A percentile compares a stretch with the other conserved stretches of the same genome.
Conservation (phyloP, 768 basidiomycete genomes). For the Auricularia auricula-judae region DNA sequence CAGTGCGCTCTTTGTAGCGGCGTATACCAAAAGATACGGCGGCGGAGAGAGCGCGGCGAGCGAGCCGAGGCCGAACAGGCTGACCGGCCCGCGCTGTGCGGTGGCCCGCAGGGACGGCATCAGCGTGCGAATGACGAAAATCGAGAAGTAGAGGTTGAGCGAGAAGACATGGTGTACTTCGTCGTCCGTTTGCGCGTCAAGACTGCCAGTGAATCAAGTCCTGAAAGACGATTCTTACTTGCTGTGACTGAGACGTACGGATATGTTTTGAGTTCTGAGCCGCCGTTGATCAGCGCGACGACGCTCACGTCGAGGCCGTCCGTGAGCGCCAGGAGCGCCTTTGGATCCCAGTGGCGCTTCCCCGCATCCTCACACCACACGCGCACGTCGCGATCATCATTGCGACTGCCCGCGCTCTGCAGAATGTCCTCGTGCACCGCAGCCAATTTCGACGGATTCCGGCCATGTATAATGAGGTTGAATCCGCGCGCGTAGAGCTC, state of each 20-base stretch:
- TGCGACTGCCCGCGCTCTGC: background rate
- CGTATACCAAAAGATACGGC: constrained; percentile 5
- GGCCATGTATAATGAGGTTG: constrained; percentile 9
- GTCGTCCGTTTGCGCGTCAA: constrained; percentile 5
- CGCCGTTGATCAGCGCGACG: constrained; percentile 6
- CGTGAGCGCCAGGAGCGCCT: constrained; percentile 2
- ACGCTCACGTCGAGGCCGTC: constrained; percentile 7
- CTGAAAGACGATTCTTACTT: too few species aligned
- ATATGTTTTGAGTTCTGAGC: background rate
- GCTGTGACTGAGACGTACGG: background rate
- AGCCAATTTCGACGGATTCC: constrained; percentile 5
- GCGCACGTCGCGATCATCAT: background rate
- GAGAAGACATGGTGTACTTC: constrained; percentile 1
- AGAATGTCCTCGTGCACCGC: constrained; percentile 4
- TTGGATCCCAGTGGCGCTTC: constrained; percentile 7
- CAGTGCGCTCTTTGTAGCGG: constrained; percentile 5
- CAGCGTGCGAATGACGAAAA: constrained; percentile 5
- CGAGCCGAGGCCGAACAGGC: constrained; percentile 6
- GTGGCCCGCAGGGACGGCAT: constrained; percentile 4
- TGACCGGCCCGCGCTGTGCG: background rate
- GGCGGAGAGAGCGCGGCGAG: constrained; percentile 6
- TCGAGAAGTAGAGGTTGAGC: constrained; percentile 5
- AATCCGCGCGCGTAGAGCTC: constrained; percentile 7
- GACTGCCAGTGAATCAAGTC: background rate
- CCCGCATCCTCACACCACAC: background rate